Base-by-base conservation (phyloP, 2,329 filamentous ascomycete species). In the Metarhizium album region DNA sequence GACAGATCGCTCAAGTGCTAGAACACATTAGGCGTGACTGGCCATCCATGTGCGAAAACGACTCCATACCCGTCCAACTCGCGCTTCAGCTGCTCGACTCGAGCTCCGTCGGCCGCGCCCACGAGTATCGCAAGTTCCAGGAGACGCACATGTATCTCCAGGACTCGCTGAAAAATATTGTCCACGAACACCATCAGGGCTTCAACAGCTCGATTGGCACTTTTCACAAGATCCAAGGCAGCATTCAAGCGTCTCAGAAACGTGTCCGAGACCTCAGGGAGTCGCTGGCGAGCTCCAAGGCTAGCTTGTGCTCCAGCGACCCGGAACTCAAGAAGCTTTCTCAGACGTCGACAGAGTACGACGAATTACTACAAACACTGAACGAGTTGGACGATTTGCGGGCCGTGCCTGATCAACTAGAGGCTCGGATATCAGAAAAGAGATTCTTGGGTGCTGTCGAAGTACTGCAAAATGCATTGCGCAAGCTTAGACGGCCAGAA, bases 151-250 rank as follows among this genome's bases (percentile, higher is more conserved):
- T 82, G 57, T 88, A 93, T 64, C 79, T 98, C n/a, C 90, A 98
- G 64, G 85, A 86, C 59, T 90, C 91, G 9, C 75, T 98, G 52
- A 96, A 95, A 68, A 83, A 84, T 33, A 95, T 98, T 60, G 93
- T 98, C 24, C 95, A 98, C 67, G 91, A 98, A 70, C 91, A 98
- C 64, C 91, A 98, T 64, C 93, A 98, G 67, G 94, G 93, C 45
- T 98, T 98, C 77, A 98, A 97, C 70, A 95, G 89, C 67, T 96
- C 91, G 47, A 97, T 98, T 56, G 93, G 91, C 67, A 97, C 91
- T 20, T 98, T 97, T 64, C 94, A 98, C 74, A 96, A 95, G 69
- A 98, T 98, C 54, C 93, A 98, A 67, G 82, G 84, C 48, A 95
- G 89, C 68, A 93, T 98, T 57, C 87, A 91, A 60, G 76, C 81